Evolutionary conservation across 164 flowering plant species (phyloP).

Genomic region (Magnolia changhungtana): DNA sequence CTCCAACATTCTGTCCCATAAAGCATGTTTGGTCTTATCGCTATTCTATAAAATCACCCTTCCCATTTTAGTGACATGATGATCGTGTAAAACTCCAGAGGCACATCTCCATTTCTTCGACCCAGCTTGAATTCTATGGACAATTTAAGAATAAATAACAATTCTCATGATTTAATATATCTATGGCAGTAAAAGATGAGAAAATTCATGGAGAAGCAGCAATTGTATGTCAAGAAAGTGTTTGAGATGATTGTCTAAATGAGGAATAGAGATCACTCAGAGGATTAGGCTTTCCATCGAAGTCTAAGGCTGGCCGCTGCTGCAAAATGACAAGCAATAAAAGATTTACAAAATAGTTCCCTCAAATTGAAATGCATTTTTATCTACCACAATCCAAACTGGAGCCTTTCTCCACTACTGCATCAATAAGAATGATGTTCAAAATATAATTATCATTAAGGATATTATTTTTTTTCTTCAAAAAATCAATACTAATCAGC

Average conservation of each 20-base stretch:
- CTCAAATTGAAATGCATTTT: neutral
- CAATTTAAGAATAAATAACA: too few relatives aligned
- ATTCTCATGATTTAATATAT: neutral
- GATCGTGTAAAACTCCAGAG: too few relatives aligned
- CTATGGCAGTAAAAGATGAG: neutral
- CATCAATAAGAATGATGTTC: neutral
- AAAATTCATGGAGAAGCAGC: neutral
- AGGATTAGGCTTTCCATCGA: constrained; percentile 46
- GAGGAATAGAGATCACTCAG: constrained; percentile 41
- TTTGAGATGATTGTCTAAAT: neutral
- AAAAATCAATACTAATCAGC: neutral
- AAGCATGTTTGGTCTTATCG: too few relatives aligned
- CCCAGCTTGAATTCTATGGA: too few relatives aligned
- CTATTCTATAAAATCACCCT: too few relatives aligned
- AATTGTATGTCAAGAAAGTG: neutral
- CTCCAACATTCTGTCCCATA: too few relatives aligned
- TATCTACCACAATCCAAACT: neutral
- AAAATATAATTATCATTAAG: neutral
- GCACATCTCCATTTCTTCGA: too few relatives aligned
- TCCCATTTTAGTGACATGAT: too few relatives aligned
- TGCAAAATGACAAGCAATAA: constrained; percentile 31
- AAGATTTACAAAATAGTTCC: neutral
- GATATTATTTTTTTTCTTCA: neutral
- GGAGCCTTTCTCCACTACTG: neutral
- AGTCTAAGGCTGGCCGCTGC: constrained; percentile 73